These are phyloP conservation scores for Schizophyllum commune DNA, from an alignment of 1,284 basidiomycete genomes.

Conservation along the genomic window DNA sequence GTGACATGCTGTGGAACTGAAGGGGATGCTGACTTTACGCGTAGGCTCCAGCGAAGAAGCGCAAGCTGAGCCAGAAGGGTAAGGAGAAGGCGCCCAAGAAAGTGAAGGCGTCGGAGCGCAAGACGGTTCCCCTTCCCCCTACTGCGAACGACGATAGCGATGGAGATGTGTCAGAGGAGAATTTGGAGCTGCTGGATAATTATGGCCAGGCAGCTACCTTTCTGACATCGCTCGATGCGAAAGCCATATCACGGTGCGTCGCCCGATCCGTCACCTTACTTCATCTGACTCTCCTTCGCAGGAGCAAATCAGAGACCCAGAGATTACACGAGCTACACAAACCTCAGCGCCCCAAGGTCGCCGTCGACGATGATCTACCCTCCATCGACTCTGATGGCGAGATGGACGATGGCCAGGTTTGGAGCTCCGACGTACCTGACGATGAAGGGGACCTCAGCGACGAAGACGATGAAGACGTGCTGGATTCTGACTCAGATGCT, in stretches of 20 bases:
- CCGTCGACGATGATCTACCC: conserved; percentile 50
- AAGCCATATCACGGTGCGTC: conserved; percentile 62
- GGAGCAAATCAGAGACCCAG: conserved; percentile 73
- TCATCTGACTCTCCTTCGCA: conserved; percentile 20
- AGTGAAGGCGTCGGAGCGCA: conserved; percentile 50
- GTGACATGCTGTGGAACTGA: neutral
- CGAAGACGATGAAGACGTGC: conserved; percentile 13
- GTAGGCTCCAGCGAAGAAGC: conserved; percentile 35
- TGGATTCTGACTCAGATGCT: conserved; percentile 42
- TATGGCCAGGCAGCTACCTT: conserved; percentile 53
- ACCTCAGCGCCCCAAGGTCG: conserved; percentile 35
- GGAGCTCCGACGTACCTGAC: conserved; percentile 16
- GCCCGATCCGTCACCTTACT: neutral
- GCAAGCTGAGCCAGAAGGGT: conserved; percentile 29
- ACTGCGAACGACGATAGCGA: conserved; percentile 34
- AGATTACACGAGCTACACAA: conserved; percentile 57
- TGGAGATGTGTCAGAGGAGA: conserved; percentile 53
- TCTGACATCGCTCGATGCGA: conserved; percentile 54
- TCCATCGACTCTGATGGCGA: conserved; percentile 56
- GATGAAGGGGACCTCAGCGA: conserved; percentile 17
- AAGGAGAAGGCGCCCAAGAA: conserved; percentile 40
- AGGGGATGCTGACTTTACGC: neutral
- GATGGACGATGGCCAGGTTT: conserved; percentile 29
- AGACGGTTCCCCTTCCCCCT: conserved; percentile 54
- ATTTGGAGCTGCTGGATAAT: conserved; percentile 50